A percentile compares a stretch with the other conserved stretches of the same genome.
phyloP scores from a whole-genome alignment of 352 stramenopile species.

The Hyaloperonospora brassicae region DNA sequence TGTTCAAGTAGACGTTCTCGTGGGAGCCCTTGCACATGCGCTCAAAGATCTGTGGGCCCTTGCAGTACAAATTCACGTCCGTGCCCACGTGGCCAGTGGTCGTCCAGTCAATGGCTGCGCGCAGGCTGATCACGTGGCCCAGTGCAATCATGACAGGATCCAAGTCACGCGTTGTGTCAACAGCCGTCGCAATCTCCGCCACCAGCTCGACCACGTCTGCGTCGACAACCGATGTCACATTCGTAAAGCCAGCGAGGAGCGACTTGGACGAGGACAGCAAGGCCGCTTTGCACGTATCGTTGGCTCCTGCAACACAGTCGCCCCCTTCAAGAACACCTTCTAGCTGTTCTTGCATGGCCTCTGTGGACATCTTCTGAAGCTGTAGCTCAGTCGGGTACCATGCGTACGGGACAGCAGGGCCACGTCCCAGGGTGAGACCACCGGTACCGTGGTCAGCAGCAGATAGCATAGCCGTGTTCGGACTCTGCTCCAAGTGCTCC shows the following conservation, averaged over 20 bases:
- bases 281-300: constrained; percentile 35
- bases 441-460: constrained; percentile 60
- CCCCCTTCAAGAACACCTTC: constrained; percentile 6
- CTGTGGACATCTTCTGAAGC: constrained; percentile 51
- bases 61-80: constrained; percentile 71
- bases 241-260: constrained; percentile 43
- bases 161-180: constrained; percentile 34
- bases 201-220: constrained; percentile 23
- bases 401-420: constrained; percentile 28
- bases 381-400: constrained; percentile 43
- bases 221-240: constrained; percentile 34
- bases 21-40: constrained; percentile 59
- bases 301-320: constrained; percentile 19
- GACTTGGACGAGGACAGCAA: constrained; percentile 28
- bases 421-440: constrained; percentile 43
- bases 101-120: constrained; percentile 47
- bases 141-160: constrained; percentile 41
- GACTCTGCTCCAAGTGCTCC: constrained; percentile 37
- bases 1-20: constrained; percentile 68
- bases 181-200: constrained; percentile 32
- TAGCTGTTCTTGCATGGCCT: constrained; percentile 39
- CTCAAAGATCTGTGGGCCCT: constrained; percentile 45
- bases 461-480: constrained; percentile 51
- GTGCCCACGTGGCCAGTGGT: constrained; percentile 59
- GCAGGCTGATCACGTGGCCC: constrained; percentile 36